A percentile compares a stretch with the other conserved stretches of the same genome.
These are phyloP conservation scores for Paramecium tetraurelia DNA, from an alignment of 73 alveolate genomes.

Conservation along the genomic window DNA sequence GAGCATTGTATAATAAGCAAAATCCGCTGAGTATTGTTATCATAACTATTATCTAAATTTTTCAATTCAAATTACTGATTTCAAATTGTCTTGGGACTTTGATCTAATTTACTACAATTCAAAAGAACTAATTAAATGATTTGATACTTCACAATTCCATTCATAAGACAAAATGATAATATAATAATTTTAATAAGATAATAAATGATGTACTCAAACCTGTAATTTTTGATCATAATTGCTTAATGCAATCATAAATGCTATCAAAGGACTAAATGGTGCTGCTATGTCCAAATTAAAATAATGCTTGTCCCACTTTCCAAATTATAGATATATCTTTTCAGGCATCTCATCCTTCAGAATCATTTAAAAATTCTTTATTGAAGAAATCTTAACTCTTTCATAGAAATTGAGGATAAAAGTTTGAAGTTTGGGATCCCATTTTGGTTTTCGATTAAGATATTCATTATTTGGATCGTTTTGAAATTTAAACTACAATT, in stretches of 20 bases:
- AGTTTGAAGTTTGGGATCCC: constrained; percentile 83
- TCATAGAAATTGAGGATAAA: constrained; percentile 82
- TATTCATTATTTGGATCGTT: background rate
- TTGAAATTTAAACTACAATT: background rate
- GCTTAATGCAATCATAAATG: background rate
- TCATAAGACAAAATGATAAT: background rate
- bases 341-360: constrained; percentile 76
- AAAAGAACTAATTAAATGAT: background rate
- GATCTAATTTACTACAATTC: background rate
- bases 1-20: background rate
- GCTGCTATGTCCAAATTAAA: constrained; percentile 1
- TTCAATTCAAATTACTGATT: background rate
- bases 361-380: constrained; percentile 78
- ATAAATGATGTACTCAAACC: background rate
- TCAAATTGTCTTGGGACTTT: background rate
- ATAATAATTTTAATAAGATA: background rate
- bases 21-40: background rate
- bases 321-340: constrained; percentile 49
- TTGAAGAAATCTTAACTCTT: constrained; percentile 81
- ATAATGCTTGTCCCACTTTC: background rate
- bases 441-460: constrained; percentile 79
- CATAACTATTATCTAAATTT: background rate
- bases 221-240: background rate
- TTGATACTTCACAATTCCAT: background rate
- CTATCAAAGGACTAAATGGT: constrained; percentile 1